These are phyloP conservation scores for Fragaria nilgerrensis DNA, from an alignment of 306 rosid genomes.

Conservation along the genomic window DNA sequence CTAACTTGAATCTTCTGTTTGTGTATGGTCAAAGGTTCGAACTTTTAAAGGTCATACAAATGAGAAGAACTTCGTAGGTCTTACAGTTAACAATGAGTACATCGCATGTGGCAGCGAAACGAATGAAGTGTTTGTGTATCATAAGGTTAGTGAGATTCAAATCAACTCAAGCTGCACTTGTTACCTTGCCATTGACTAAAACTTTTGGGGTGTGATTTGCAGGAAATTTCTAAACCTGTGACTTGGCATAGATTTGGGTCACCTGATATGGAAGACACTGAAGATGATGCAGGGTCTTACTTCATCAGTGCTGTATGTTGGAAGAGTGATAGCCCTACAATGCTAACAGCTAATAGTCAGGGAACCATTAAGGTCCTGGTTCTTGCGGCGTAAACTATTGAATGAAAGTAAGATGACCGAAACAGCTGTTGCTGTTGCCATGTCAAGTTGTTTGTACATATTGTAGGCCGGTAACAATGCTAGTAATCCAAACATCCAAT, in stretches of 20 bases:
- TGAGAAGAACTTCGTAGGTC: constrained; percentile 97
- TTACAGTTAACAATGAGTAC: constrained; percentile 81
- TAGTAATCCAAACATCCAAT: constrained; percentile 11
- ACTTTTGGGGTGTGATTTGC: constrained; percentile 23
- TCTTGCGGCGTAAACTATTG: constrained; percentile 65
- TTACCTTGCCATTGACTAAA: constrained; percentile 20
- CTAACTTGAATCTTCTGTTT: constrained; percentile 2
- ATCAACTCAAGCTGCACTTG: not conserved
- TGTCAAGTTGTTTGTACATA: constrained; percentile 31
- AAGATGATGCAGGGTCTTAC: constrained; percentile 79
- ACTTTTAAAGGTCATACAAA: constrained; percentile 87
- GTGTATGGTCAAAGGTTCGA: constrained; percentile 53
- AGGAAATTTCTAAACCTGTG: constrained; percentile 89
- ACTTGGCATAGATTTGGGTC: constrained; percentile 89
- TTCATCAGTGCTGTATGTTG: constrained; percentile 98
- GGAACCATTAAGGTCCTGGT: constrained; percentile 94
- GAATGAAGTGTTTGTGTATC: constrained; percentile 92
- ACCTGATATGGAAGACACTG: constrained; percentile 60
- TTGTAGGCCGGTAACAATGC: constrained; percentile 30
- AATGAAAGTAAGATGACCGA: constrained; percentile 7
- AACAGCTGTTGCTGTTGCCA: constrained; percentile 14
- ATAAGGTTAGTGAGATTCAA: constrained; percentile 61
- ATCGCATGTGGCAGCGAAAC: constrained; percentile 98
- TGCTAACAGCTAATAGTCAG: constrained; percentile 94
- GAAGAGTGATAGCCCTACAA: constrained; percentile 92